These are phyloP conservation scores for Neofusicoccum ribis DNA, from an alignment of 2,329 filamentous ascomycete genomes.

Conservation along the genomic window DNA sequence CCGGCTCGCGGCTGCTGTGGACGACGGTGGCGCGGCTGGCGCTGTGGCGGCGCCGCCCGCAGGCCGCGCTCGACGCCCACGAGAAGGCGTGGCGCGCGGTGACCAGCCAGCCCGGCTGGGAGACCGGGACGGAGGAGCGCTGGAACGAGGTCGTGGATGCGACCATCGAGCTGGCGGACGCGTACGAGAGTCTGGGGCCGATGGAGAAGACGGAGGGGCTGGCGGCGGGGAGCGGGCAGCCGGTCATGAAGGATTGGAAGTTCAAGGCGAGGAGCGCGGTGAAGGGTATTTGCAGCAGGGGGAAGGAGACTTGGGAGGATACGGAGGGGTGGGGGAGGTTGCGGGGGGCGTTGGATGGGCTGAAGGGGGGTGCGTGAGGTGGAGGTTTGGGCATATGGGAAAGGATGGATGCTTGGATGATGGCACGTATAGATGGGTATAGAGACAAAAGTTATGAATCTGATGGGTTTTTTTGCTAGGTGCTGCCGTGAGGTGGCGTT, in stretches of 20 bases:
- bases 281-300: conserved; percentile 78
- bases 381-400: not conserved
- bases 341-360: conserved; percentile 47
- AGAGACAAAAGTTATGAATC: not conserved
- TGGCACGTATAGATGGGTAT: no score
- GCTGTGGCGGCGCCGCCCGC: conserved; percentile 70
- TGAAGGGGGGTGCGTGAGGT: conserved; percentile 33
- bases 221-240: conserved; percentile 50
- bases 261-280: conserved; percentile 85
- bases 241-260: conserved; percentile 79
- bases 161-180: conserved; percentile 78
- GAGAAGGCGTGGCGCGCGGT: conserved; percentile 88
- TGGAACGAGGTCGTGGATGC: conserved; percentile 75
- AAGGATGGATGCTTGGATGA: not conserved
- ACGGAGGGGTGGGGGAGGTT: conserved; percentile 67
- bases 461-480: not conserved
- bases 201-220: conserved; percentile 54
- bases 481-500: no score
- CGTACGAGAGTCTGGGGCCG: conserved; percentile 72
- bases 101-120: conserved; percentile 55
- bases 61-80: conserved; percentile 74
- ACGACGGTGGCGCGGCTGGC: conserved; percentile 69
- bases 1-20: conserved; percentile 75
- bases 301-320: conserved; percentile 79
- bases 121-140: conserved; percentile 56